Evolutionary conservation across 2,329 filamentous ascomycete species (phyloP).

Genomic region (Sporothrix inflata): DNA sequence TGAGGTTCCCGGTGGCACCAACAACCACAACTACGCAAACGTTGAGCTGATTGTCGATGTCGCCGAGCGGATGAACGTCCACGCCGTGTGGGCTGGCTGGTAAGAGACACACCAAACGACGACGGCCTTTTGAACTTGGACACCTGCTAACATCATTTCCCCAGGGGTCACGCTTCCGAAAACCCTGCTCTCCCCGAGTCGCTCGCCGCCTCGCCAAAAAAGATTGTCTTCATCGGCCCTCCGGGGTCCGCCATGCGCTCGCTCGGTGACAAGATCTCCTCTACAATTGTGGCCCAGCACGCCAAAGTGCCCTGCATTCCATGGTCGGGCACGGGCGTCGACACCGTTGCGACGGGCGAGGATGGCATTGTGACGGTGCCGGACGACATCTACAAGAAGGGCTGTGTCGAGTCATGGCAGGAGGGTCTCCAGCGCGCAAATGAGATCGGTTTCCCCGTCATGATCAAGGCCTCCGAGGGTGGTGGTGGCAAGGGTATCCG

Average conservation of each 20-base stretch:
- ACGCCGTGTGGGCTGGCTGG: slow-evolving; percentile 99
- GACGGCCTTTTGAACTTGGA: no score
- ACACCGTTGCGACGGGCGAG: slow-evolving; percentile 75
- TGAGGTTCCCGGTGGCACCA: slow-evolving; percentile 96
- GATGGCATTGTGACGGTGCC: slow-evolving; percentile 89
- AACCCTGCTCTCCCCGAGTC: slow-evolving; percentile 98
- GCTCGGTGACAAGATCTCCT: slow-evolving; percentile 98
- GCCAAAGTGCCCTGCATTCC: slow-evolving; percentile 95
- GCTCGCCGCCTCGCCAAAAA: slow-evolving; percentile 92
- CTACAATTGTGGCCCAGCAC: slow-evolving; percentile 98
- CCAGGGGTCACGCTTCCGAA: slow-evolving; percentile 94
- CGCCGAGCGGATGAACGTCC: slow-evolving; percentile 96
- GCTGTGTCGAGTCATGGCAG: slow-evolving; percentile 86
- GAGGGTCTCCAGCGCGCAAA: slow-evolving; percentile 86
- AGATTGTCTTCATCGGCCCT: slow-evolving; percentile 98
- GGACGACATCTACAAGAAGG: slow-evolving; percentile 83
- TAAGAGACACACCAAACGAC: slow-evolving; percentile 51
- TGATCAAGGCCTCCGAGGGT: slow-evolving; percentile 99
- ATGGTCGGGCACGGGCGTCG: slow-evolving; percentile 96
- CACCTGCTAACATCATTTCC: slow-evolving; percentile 6
- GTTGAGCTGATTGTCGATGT: slow-evolving; percentile 99
- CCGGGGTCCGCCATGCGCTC: slow-evolving; percentile 98
- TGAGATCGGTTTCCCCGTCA: slow-evolving; percentile 96
- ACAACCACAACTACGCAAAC: slow-evolving; percentile 99
- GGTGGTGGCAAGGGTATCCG: slow-evolving; percentile 99